Evolutionary conservation across 2,329 filamentous ascomycete genomes (phyloP).

Genomic region (Alternaria sp.): DNA sequence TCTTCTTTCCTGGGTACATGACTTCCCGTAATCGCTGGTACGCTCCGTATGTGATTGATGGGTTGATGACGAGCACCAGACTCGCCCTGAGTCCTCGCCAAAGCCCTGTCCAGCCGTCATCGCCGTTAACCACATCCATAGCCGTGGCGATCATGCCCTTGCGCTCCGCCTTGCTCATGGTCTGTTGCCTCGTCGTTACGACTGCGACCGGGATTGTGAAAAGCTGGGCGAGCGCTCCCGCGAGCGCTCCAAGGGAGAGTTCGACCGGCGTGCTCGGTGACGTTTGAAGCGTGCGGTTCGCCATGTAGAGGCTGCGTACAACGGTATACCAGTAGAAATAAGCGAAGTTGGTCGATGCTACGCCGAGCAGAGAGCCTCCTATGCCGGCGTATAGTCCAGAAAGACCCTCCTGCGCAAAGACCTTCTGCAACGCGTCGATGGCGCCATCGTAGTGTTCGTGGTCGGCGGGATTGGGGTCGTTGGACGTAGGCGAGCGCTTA

Average conservation of each 20-base stretch:
- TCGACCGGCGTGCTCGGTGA: conserved; percentile 81
- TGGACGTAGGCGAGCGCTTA: conserved; percentile 60
- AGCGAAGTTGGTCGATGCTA: conserved; percentile 97
- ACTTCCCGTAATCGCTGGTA: conserved; percentile 85
- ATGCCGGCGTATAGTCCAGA: conserved; percentile 88
- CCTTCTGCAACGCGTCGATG: conserved; percentile 85
- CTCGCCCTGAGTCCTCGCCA: conserved; percentile 97
- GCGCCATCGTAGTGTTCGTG: conserved; percentile 83
- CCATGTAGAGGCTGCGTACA: conserved; percentile 79
- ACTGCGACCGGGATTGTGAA: conserved; percentile 98
- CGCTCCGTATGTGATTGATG: conserved; percentile 95
- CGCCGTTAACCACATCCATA: conserved; percentile 84
- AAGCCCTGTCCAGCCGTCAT: conserved; percentile 85
- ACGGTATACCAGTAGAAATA: conserved; percentile 99
- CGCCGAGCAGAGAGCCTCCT: conserved; percentile 82
- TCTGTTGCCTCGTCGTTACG: conserved; percentile 94
- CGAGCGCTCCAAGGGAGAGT: conserved; percentile 81
- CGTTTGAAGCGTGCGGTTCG: conserved; percentile 62
- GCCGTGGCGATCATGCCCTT: conserved; percentile 89
- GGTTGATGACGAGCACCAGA: conserved; percentile 93
- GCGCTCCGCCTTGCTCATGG: conserved; percentile 80
- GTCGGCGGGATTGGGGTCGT: conserved; percentile 51
- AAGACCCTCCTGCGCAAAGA: conserved; percentile 79
- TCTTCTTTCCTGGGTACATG: conserved; percentile 78
- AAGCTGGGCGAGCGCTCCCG: conserved; percentile 88